Evolutionary conservation across 2,329 filamentous ascomycete species (phyloP).

Genomic region (Whalleya microplaca): DNA sequence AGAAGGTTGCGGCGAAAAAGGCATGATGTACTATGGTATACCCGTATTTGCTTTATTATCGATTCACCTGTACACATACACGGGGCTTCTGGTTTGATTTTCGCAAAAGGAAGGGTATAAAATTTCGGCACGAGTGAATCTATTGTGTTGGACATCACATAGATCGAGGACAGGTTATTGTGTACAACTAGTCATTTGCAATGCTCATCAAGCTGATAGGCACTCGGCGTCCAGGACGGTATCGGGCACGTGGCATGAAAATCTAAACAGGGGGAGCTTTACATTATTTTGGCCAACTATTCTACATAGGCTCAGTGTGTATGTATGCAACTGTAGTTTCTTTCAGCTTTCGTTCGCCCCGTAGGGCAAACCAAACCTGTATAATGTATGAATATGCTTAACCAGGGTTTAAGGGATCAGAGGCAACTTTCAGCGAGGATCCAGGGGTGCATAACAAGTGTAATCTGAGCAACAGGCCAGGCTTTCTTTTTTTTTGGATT

Average conservation of each 20-base stretch:
- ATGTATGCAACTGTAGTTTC: neutral
- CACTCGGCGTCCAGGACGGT: conserved; percentile 13
- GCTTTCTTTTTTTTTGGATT: neutral
- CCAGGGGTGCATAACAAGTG: neutral
- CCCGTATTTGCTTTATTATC: conserved; percentile 5
- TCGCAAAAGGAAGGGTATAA: conserved; percentile 16
- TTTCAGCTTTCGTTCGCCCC: neutral
- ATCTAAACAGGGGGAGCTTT: neutral
- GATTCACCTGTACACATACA: conserved; percentile 23
- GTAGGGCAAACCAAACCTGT: neutral
- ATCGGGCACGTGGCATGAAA: conserved; percentile 6
- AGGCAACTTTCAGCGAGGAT: neutral
- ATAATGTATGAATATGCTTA: neutral
- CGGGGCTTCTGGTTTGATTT: conserved; percentile 12
- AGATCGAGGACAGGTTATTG: conserved; percentile 7
- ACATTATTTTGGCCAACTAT: neutral
- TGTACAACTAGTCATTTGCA: conserved; percentile 16
- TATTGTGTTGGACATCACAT: conserved; percentile 11
- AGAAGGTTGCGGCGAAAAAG: conserved; percentile 11
- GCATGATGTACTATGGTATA: conserved; percentile 9
- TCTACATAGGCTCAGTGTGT: neutral
- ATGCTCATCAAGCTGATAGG: conserved; percentile 5
- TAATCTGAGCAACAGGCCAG: neutral
- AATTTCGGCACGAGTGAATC: conserved; percentile 12
- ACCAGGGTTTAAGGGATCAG: neutral